Evolutionary conservation across 2,329 filamentous ascomycete species (phyloP).

Genomic region (Talaromyces funiculosus): DNA sequence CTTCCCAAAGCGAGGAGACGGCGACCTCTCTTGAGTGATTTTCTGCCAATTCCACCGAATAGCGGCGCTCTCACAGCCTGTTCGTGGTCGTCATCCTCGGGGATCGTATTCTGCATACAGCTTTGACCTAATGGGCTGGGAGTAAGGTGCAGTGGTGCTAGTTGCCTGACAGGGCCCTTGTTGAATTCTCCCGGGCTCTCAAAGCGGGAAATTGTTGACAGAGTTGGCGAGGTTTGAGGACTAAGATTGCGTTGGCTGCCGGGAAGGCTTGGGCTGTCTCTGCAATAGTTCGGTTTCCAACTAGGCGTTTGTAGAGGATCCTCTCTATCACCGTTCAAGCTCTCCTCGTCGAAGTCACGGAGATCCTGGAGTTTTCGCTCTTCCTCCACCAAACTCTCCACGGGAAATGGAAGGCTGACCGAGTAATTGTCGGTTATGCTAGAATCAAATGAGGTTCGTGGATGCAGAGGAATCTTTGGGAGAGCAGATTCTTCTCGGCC

Average conservation of each 20-base stretch:
- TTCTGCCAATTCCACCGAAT: not conserved
- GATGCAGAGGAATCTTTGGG: conserved; percentile 47
- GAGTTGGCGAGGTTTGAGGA: not conserved
- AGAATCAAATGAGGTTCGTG: conserved; percentile 63
- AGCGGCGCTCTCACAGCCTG: not conserved
- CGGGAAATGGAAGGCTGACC: conserved; percentile 60
- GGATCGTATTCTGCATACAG: conserved; percentile 22
- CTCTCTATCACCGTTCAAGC: not conserved
- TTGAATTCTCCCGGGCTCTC: not conserved
- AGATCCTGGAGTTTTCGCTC: conserved; percentile 58
- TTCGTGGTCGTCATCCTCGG: not conserved
- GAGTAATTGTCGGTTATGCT: conserved; percentile 56
- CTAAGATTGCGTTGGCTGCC: not conserved
- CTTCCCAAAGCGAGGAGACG: conserved; percentile 8
- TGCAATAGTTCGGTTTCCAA: not conserved
- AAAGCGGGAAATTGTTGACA: not conserved
- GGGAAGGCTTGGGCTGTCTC: not conserved
- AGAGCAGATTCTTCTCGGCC: conserved; percentile 42
- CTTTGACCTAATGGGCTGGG: conserved; percentile 32
- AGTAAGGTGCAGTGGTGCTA: conserved; percentile 8
- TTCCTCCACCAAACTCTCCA: conserved; percentile 72
- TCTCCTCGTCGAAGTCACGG: not conserved
- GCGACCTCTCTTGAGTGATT: conserved; percentile 7
- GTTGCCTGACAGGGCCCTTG: conserved; percentile 5
- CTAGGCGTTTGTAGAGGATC: not conserved